Percentiles rank a stretch among this genome's conserved stretches.
These are phyloP conservation scores for Heterobasidion irregulare DNA, from an alignment of 1,284 basidiomycete species.

Conservation along the genomic window DNA sequence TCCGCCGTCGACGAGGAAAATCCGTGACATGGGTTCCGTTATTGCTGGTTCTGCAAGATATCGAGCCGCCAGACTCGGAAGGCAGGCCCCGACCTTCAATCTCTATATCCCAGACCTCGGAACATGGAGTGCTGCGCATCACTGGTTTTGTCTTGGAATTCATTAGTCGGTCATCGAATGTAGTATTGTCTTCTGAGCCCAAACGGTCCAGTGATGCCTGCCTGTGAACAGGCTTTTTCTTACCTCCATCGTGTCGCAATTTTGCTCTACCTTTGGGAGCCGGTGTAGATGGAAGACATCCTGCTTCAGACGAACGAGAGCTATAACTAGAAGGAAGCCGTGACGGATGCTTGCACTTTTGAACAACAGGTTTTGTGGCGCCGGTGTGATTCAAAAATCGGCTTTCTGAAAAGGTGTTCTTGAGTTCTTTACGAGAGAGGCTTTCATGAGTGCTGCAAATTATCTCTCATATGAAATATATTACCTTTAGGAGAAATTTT, in stretches of 20 bases:
- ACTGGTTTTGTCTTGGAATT: not conserved
- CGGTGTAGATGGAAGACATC: too few species aligned
- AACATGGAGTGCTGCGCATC: slow-evolving; percentile 19
- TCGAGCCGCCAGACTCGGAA: slow-evolving; percentile 9
- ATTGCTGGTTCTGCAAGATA: not conserved
- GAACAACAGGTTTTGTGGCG: not conserved
- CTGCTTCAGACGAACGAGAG: too few species aligned
- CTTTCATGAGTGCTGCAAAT: too few species aligned
- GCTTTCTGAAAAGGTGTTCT: not conserved
- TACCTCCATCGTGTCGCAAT: too few species aligned
- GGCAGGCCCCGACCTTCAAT: slow-evolving; percentile 19
- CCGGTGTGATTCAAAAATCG: not conserved
- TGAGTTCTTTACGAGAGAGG: too few species aligned
- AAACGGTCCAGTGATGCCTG: too few species aligned
- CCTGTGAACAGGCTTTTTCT: too few species aligned
- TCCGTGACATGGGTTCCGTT: not conserved
- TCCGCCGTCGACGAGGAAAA: not conserved
- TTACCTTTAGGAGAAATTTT: not conserved
- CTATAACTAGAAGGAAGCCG: not conserved
- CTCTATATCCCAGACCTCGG: slow-evolving; percentile 65
- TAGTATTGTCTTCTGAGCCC: too few species aligned
- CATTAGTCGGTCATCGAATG: not conserved
- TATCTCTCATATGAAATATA: too few species aligned
- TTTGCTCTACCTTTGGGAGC: too few species aligned
- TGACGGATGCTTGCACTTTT: not conserved